Evolutionary conservation across 2,329 filamentous ascomycete species (phyloP).

Genomic region (Zasmidium angulare): DNA sequence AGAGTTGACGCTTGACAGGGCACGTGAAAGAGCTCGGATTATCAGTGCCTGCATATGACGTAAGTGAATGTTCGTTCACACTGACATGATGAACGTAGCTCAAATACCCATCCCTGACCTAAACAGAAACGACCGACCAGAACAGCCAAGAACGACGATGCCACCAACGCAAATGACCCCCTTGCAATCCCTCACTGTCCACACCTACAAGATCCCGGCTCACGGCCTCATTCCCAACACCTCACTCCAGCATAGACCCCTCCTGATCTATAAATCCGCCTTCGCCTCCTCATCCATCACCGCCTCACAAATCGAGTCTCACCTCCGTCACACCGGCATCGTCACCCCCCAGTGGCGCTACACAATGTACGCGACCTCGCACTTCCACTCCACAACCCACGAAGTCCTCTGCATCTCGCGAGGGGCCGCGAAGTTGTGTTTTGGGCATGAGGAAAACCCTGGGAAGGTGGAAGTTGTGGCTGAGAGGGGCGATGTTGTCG

Average conservation of each 20-base stretch:
- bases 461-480: constrained; percentile 57
- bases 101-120: not conserved
- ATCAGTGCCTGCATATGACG: constrained; percentile 4
- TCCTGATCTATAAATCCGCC: constrained; percentile 64
- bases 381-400: constrained; percentile 68
- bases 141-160: constrained; percentile 10
- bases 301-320: constrained; percentile 55
- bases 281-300: constrained; percentile 46
- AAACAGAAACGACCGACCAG: not conserved
- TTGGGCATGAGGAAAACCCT: constrained; percentile 65
- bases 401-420: constrained; percentile 63
- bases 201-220: constrained; percentile 59
- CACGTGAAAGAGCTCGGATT: not conserved
- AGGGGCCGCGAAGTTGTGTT: constrained; percentile 62
- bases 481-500: constrained; percentile 60
- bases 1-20: not conserved
- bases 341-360: constrained; percentile 67
- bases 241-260: constrained; percentile 60
- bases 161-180: constrained; percentile 40
- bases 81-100: too few species aligned
- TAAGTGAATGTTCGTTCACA: not conserved
- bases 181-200: constrained; percentile 55
- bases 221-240: constrained; percentile 62
- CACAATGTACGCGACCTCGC: constrained; percentile 65
- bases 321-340: constrained; percentile 54